Conservation (phyloP, 2,329 filamentous ascomycete species). For the Sordariomycetes sp. region DNA sequence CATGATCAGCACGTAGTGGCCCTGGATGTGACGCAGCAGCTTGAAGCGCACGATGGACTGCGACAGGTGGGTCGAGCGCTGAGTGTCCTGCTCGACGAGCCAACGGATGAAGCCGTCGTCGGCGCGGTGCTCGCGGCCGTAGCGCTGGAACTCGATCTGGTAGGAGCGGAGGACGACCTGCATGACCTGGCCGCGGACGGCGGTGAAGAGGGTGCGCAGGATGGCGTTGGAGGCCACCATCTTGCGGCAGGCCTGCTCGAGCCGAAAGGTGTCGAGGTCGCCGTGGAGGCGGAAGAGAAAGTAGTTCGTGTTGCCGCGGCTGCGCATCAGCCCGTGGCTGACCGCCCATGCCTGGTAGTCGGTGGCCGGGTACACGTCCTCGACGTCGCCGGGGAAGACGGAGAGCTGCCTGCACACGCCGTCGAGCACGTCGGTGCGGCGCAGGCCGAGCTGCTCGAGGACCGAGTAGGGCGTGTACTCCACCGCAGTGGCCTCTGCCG, state of each 20-base stretch:
- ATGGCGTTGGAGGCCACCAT: slow-evolving; percentile 11
- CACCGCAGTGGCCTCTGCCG: not conserved
- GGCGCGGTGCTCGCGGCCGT: slow-evolving; percentile 5
- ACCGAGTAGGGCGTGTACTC: not conserved
- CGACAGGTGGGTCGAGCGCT: slow-evolving; percentile 5
- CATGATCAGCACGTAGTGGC: slow-evolving; percentile 10
- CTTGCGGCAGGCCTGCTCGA: slow-evolving; percentile 9
- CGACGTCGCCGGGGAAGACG: slow-evolving; percentile 5
- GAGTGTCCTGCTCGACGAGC: slow-evolving; percentile 1
- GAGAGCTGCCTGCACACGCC: not conserved
- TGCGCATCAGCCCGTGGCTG: slow-evolving; percentile 1
- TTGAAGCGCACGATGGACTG: slow-evolving; percentile 9
- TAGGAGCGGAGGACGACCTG: slow-evolving; percentile 11
- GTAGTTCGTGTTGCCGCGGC: slow-evolving; percentile 11
- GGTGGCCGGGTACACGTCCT: slow-evolving; percentile 10
- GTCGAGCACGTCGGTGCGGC: not conserved
- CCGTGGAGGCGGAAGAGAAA: slow-evolving; percentile 12
- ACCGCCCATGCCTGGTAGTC: slow-evolving; percentile 9
- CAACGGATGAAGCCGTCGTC: slow-evolving; percentile 6
- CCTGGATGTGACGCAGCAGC: slow-evolving; percentile 8
- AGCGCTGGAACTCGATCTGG: slow-evolving; percentile 6
- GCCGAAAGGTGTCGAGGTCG: slow-evolving; percentile 8
- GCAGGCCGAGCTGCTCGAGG: not conserved
- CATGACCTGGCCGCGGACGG: slow-evolving; percentile 9
- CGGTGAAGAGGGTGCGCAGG: slow-evolving; percentile 12